phyloP scores from a whole-genome alignment of 805 yeast genomes.

The Barnettozyma vustinii region DNA sequence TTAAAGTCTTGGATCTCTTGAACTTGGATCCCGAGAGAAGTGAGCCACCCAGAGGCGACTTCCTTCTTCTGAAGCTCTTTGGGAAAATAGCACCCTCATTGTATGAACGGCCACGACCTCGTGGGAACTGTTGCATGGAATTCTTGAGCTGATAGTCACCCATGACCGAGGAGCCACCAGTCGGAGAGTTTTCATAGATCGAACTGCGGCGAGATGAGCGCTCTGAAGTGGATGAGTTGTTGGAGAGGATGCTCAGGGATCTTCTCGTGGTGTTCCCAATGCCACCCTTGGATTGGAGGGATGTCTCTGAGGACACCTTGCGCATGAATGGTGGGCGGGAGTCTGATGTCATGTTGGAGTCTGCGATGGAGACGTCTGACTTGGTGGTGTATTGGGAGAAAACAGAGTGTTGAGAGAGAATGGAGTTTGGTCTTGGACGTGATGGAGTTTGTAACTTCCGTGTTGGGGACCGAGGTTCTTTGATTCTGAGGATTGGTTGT shows the following conservation, averaged over 20 bases:
- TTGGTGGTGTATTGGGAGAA: slow-evolving; percentile 41
- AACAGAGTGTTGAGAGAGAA: slow-evolving; percentile 44
- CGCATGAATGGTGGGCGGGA: slow-evolving; percentile 19
- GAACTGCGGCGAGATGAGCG: slow-evolving; percentile 36
- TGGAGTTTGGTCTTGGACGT: slow-evolving; percentile 42
- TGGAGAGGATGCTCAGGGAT: slow-evolving; percentile 32
- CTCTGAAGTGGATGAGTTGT: slow-evolving; percentile 35
- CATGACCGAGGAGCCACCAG: not conserved
- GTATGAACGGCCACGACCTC: slow-evolving; percentile 5
- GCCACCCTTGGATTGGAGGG: slow-evolving; percentile 16
- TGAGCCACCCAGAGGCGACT: slow-evolving; percentile 25
- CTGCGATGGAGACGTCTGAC: slow-evolving; percentile 43
- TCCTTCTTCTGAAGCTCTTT: slow-evolving; percentile 20
- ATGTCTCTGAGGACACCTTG: slow-evolving; percentile 20
- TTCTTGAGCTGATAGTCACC: slow-evolving; percentile 1
- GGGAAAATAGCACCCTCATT: slow-evolving; percentile 21
- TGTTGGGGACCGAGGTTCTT: slow-evolving; percentile 28
- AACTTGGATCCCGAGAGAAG: slow-evolving; percentile 15
- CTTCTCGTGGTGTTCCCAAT: slow-evolving; percentile 23
- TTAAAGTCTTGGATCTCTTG: slow-evolving; percentile 15
- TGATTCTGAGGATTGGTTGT: slow-evolving; percentile 7
- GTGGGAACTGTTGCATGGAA: not conserved
- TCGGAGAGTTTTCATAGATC: slow-evolving; percentile 29
- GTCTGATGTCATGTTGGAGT: slow-evolving; percentile 11
- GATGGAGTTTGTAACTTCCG: slow-evolving; percentile 5